phyloP scores from a whole-genome alignment of 768 basidiomycete species.

The Strobilomyces echinocephalus region DNA sequence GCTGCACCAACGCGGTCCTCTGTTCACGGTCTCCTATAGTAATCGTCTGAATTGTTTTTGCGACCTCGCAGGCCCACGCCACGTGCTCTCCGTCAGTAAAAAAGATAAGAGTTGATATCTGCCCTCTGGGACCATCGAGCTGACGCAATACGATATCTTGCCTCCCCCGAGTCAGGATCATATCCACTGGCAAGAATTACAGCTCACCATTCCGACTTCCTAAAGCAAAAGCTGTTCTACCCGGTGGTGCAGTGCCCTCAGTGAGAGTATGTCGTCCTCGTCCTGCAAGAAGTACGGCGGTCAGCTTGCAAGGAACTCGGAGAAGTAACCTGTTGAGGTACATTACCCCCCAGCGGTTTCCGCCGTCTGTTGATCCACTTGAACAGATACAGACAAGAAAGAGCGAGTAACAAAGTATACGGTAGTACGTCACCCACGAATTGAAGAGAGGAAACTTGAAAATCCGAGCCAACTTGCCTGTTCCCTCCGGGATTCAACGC shows the following conservation, averaged over 20 bases:
- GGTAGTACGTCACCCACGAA: too few species aligned
- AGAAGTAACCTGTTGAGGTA: neutral
- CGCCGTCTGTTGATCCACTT: neutral
- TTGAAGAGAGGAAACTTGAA: too few species aligned
- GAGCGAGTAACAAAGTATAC: neutral
- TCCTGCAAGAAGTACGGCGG: neutral
- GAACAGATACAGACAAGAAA: neutral
- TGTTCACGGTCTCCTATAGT: neutral
- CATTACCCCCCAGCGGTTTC: neutral
- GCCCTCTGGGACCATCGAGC: neutral
- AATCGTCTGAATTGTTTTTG: neutral
- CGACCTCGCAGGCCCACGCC: neutral
- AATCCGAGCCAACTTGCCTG: too few species aligned
- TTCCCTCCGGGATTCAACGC: too few species aligned
- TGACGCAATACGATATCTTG: neutral
- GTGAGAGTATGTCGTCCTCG: neutral
- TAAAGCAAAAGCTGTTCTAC: neutral
- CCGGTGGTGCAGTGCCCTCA: neutral
- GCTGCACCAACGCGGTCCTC: neutral
- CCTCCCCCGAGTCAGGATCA: neutral
- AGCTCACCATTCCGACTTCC: neutral
- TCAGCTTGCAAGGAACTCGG: neutral
- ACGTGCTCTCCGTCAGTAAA: neutral
- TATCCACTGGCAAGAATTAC: too few species aligned
- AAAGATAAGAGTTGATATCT: neutral